phyloP scores from a whole-genome alignment of 345 rosid genomes.

The Erysimum cheiranthoides region DNA sequence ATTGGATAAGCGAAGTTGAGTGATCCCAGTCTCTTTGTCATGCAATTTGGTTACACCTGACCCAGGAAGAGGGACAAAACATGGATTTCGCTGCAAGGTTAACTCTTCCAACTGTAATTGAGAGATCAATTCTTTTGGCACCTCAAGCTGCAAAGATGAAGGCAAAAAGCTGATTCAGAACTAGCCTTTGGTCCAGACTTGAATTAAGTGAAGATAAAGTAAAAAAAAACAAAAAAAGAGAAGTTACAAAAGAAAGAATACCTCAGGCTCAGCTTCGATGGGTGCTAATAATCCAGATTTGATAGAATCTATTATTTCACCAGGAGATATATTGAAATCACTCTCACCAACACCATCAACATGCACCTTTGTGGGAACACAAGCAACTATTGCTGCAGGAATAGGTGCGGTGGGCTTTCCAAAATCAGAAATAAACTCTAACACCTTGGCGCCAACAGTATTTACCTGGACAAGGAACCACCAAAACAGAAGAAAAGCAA shows the following conservation, averaged over 20 bases:
- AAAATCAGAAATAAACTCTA: conserved; percentile 92
- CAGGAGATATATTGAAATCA: conserved; percentile 77
- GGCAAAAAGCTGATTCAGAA: conserved; percentile 34
- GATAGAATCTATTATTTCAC: conserved; percentile 76
- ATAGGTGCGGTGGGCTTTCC: conserved; percentile 89
- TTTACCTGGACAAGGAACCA: conserved; percentile 66
- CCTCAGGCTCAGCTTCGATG: conserved; percentile 99
- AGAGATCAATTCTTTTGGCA: conserved; percentile 89
- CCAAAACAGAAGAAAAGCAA: conserved; percentile 25
- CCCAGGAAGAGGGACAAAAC: conserved; percentile 66
- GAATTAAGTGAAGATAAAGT: conserved; percentile 23
- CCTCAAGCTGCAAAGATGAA: conserved; percentile 81
- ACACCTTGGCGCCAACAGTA: conserved; percentile 84
- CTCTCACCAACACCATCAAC: conserved; percentile 82
- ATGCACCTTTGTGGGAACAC: conserved; percentile 90
- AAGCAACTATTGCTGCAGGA: conserved; percentile 99
- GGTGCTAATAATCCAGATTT: conserved; percentile 79
- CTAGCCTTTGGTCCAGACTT: conserved; percentile 17
- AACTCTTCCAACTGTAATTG: conserved; percentile 70
- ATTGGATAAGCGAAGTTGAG: conserved; percentile 87
- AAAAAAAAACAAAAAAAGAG: conserved; percentile 32
- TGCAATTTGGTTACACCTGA: conserved; percentile 59
- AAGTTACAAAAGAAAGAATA: conserved; percentile 39
- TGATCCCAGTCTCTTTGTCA: conserved; percentile 89
- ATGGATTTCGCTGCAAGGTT: conserved; percentile 64